Evolutionary conservation across 441 rosid genomes (phyloP).

Genomic region (Biscutella auriculata): DNA sequence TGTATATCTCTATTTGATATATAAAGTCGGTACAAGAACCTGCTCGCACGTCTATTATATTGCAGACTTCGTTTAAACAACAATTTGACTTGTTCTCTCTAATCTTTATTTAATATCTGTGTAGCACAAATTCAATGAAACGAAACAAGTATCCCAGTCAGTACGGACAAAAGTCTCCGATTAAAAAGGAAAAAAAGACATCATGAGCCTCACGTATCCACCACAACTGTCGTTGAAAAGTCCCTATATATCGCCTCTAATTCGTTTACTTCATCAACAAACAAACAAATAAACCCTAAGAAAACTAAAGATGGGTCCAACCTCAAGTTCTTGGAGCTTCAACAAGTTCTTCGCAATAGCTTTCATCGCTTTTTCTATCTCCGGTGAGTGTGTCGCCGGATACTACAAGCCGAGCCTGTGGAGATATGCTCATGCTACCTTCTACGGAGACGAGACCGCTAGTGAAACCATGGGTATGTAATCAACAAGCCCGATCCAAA

Average conservation of each 20-base stretch:
- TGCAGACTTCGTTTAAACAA: conserved; percentile 9
- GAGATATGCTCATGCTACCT: conserved; percentile 65
- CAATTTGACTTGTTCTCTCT: conserved; percentile 10
- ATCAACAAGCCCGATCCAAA: background rate
- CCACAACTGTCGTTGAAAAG: conserved; percentile 5
- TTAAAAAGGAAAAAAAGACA: background rate
- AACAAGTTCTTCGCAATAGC: conserved; percentile 14
- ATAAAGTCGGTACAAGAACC: conserved; percentile 15
- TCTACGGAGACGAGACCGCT: conserved; percentile 76
- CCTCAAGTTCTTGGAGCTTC: conserved; percentile 28
- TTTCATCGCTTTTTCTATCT: conserved; percentile 15
- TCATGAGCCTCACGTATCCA: conserved; percentile 49
- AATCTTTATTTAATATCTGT: background rate
- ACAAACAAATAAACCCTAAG: background rate
- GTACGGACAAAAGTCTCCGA: conserved; percentile 18
- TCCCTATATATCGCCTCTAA: conserved; percentile 13
- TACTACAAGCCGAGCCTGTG: conserved; percentile 43
- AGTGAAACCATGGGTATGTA: conserved; percentile 58
- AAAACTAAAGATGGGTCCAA: conserved; percentile 27
- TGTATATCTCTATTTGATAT: conserved; percentile 8
- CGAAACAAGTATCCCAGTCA: conserved; percentile 12
- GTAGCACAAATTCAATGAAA: background rate
- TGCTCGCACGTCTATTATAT: conserved; percentile 44
- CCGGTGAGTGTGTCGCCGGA: conserved; percentile 17
- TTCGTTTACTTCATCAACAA: conserved; percentile 18